Conservation (phyloP, 2,329 filamentous ascomycete genomes). For the Anthostomella pinea region DNA sequence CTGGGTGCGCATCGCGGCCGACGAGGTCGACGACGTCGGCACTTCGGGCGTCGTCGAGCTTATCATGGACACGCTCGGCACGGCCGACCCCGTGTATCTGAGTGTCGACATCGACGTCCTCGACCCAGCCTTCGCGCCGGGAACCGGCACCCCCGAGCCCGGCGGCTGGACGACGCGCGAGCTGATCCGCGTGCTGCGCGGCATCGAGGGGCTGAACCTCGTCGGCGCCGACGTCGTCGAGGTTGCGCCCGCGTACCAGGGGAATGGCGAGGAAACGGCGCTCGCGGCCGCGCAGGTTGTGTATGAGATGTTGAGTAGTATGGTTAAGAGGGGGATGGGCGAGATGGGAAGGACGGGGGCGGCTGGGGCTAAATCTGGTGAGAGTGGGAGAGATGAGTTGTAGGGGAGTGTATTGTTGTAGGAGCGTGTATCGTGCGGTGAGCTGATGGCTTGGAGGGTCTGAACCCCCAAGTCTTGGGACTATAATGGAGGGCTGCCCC, state of each 20-base stretch:
- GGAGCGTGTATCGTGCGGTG: no score
- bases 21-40: conserved; percentile 85
- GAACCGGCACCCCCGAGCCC: conserved; percentile 84
- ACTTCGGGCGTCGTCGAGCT: conserved; percentile 64
- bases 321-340: conserved; percentile 55
- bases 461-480: no score
- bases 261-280: conserved; percentile 74
- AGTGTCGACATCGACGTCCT: no score
- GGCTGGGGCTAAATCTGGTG: conserved; percentile 13
- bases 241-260: conserved; percentile 82
- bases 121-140: conserved; percentile 61
- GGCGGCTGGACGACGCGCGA: conserved; percentile 90
- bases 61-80: conserved; percentile 71
- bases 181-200: conserved; percentile 77
- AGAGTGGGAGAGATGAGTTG: conserved; percentile 23
- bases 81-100: conserved; percentile 75
- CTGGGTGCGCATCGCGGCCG: conserved; percentile 75
- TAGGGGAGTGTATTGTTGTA: conserved; percentile 1
- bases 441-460: no score
- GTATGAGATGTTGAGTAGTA: conserved; percentile 79
- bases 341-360: conserved; percentile 34
- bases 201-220: conserved; percentile 78
- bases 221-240: conserved; percentile 91
- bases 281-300: conserved; percentile 80
- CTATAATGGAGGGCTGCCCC: no score